A percentile compares a stretch with the other conserved stretches of the same genome.
phyloP scores from a whole-genome alignment of 1,284 basidiomycete species.

The Heliocybe sulcata region DNA sequence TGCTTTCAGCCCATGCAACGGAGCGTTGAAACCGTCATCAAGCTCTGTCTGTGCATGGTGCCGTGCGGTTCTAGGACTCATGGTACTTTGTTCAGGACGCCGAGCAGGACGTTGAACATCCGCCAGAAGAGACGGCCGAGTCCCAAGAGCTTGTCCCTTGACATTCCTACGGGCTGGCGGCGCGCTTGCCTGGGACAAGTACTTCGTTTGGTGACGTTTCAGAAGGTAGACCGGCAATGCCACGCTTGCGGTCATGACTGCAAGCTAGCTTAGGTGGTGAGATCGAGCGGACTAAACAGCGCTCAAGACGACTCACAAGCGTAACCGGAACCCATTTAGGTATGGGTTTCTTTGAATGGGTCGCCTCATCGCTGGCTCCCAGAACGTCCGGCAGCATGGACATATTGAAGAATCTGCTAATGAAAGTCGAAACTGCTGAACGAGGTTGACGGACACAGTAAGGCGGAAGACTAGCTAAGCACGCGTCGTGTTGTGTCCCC shows the following conservation, averaged over 20 bases:
- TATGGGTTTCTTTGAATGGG: not conserved
- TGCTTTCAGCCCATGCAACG: slow-evolving; percentile 35
- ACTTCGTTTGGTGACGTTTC: slow-evolving; percentile 18
- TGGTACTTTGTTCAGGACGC: slow-evolving; percentile 1
- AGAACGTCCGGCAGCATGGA: no score
- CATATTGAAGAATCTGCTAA: no score
- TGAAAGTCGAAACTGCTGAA: no score
- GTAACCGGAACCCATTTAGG: slow-evolving; percentile 11
- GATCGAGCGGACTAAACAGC: not conserved
- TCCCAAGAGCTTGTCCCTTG: slow-evolving; percentile 2
- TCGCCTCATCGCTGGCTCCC: no score
- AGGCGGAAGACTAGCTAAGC: no score
- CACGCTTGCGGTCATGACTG: slow-evolving; percentile 27
- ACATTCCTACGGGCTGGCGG: slow-evolving; percentile 21
- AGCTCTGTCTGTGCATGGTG: not conserved
- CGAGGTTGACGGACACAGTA: no score
- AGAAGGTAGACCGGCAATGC: slow-evolving; percentile 26
- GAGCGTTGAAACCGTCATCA: slow-evolving; percentile 26
- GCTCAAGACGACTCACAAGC: slow-evolving; percentile 6
- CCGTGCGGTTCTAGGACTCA: not conserved
- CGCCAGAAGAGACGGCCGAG: not conserved
- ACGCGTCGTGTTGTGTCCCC: no score
- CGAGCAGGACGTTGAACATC: not conserved
- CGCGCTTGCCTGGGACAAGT: slow-evolving; percentile 14
- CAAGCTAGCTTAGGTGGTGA: slow-evolving; percentile 19